These are phyloP conservation scores for Odonthalia washingtoniensis DNA, from an alignment of 31 red algal genomes.

Conservation along the genomic window DNA sequence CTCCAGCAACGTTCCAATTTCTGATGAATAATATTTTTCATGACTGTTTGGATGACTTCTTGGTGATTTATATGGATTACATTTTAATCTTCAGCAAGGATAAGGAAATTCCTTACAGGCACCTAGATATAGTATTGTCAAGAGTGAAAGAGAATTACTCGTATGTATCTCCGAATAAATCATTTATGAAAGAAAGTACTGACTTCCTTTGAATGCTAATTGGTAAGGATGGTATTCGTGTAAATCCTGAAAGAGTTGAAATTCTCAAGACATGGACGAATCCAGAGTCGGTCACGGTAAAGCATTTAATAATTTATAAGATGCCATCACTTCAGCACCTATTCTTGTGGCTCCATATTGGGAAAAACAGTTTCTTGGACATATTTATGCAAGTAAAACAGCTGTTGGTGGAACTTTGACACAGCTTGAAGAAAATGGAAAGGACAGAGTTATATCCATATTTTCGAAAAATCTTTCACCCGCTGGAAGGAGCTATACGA, in stretches of 20 bases:
- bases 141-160: not conserved
- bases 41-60: slow-evolving; percentile 3
- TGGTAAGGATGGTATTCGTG: not conserved
- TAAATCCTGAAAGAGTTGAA: slow-evolving; percentile 13
- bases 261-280: not conserved
- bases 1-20: slow-evolving; percentile 9
- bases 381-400: slow-evolving; percentile 18
- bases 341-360: slow-evolving; percentile 36
- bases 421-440: slow-evolving; percentile 34
- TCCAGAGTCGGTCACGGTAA: not conserved
- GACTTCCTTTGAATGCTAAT: slow-evolving; percentile 1
- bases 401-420: slow-evolving; percentile 28
- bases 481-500: slow-evolving; percentile 1
- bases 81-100: slow-evolving; percentile 10
- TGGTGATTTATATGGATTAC: not conserved
- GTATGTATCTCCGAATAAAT: not conserved
- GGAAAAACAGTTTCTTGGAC: slow-evolving; percentile 21
- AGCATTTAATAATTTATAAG: slow-evolving; percentile 41
- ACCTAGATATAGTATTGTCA: not conserved
- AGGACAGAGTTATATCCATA: slow-evolving; percentile 24
- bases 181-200: not conserved
- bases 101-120: not conserved
- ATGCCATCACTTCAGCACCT: slow-evolving; percentile 21
- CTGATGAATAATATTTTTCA: slow-evolving; percentile 10
- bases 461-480: slow-evolving; percentile 33